Base-by-base conservation (phyloP, 2,329 filamentous ascomycete genomes). In the Calonectria pauciramosa region DNA sequence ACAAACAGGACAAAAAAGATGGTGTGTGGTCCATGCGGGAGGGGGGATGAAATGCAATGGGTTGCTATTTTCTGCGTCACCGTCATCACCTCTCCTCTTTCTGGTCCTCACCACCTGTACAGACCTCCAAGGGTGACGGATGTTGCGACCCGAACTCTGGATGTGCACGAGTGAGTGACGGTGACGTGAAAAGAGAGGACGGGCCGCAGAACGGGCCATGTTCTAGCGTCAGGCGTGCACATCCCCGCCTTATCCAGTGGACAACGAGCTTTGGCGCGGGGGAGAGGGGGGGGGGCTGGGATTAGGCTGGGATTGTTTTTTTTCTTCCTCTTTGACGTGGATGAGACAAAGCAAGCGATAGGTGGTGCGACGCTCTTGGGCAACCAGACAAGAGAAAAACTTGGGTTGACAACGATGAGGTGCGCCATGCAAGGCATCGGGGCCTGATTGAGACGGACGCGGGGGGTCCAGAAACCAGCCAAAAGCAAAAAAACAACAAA, bases 401-500 rank as follows among this genome's bases (percentile, higher is more conserved):
- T 60, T 60, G 41, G 41, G 60, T 64, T 64, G 60, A 28, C 60
- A 64, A 32, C 60, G 60, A 64, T 60, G 20, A 44, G 23, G 20
- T 32, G 51, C 30, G 11, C 28, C 34, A 64, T 64, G 60, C 60
- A 64, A 47, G 60, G 60, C 23, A 64, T 64, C 60, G 60, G 60
- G 36, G 36, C 60, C 28, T 44, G 28, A 30, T 30, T 30, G 60
- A 44, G 26, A 47, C 23, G 16, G 23, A 26, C 26, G 23, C 38
- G 44, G 20, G 10, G 6, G 41, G 18, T 9, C 16, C 41, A 20
- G 18, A 10, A 44, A 6, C 36, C 13, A 38, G 34, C 34, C 34
- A 28, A 41, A 41, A 60, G 30, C 23, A 18, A 28, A 41, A 28
- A 26, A 41, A 26, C 23, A 18, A 28, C 28, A 28, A 26, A 41